Percentiles rank a stretch among this genome's conserved stretches.
Evolutionary conservation across 306 rosid genomes (phyloP).

Genomic region (Medicago ruthenica): DNA sequence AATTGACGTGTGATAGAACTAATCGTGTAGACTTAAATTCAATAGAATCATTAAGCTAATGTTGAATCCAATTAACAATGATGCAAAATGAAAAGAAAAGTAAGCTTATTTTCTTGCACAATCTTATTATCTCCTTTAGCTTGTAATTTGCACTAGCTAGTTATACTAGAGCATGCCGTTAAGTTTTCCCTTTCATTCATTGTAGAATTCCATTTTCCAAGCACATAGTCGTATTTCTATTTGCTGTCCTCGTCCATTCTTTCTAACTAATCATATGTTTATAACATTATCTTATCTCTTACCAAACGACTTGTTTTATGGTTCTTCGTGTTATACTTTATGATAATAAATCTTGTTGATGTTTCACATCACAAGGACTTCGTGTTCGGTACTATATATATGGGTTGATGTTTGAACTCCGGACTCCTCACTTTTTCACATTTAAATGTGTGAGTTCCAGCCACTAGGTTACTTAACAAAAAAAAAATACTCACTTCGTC

Average conservation of each 20-base stretch:
- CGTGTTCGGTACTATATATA: background rate
- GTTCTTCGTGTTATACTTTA: slow-evolving; percentile 14
- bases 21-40: slow-evolving; percentile 24
- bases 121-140: slow-evolving; percentile 39
- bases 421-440: no score
- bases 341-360: background rate
- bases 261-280: slow-evolving; percentile 48
- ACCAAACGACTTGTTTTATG: background rate
- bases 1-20: slow-evolving; percentile 8
- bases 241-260: slow-evolving; percentile 43
- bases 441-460: no score
- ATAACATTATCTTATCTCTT: slow-evolving; percentile 22
- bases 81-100: slow-evolving; percentile 49
- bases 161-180: slow-evolving; percentile 46
- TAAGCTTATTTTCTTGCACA: slow-evolving; percentile 47
- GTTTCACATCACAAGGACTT: slow-evolving; percentile 43
- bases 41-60: slow-evolving; percentile 46
- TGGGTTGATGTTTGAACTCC: no score
- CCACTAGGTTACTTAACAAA: no score
- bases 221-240: slow-evolving; percentile 52
- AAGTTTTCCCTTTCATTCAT: slow-evolving; percentile 53
- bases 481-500: no score
- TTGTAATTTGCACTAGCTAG: slow-evolving; percentile 38
- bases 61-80: slow-evolving; percentile 45
- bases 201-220: slow-evolving; percentile 30